These are phyloP conservation scores for Adansonia digitata DNA, from an alignment of 345 rosid genomes.

Conservation along the genomic window DNA sequence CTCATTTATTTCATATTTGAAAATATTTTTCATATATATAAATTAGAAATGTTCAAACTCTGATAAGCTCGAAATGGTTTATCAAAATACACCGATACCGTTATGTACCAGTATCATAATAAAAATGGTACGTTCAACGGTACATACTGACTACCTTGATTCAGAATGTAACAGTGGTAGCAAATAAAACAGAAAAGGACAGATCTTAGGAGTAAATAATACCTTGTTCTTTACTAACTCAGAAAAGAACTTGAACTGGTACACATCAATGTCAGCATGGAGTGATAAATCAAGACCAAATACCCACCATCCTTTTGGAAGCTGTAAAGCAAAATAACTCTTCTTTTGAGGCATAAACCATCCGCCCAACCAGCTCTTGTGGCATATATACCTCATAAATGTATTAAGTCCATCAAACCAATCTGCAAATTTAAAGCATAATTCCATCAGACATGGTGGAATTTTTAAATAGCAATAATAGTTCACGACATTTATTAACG, in stretches of 20 bases:
- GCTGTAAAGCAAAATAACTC: constrained; percentile 95
- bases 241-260: constrained; percentile 94
- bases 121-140: no score
- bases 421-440: constrained; percentile 40
- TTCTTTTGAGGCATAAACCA: constrained; percentile 99
- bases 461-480: neutral
- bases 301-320: constrained; percentile 94
- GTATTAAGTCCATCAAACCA: constrained; percentile 99
- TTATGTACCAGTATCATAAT: no score
- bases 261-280: constrained; percentile 94
- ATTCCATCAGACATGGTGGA: neutral
- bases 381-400: constrained; percentile 97
- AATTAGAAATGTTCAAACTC: no score
- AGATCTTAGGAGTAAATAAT: constrained; percentile 20
- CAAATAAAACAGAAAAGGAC: neutral
- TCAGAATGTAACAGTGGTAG: neutral
- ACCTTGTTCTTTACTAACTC: constrained; percentile 77
- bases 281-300: constrained; percentile 99
- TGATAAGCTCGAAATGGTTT: no score
- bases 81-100: no score
- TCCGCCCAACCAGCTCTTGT: constrained; percentile 99
- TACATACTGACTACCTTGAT: no score
- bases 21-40: no score
- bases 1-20: no score
- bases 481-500: neutral